These are phyloP conservation scores for Telopea speciosissima DNA, from an alignment of 177 flowering plant species.

Conservation along the genomic window DNA sequence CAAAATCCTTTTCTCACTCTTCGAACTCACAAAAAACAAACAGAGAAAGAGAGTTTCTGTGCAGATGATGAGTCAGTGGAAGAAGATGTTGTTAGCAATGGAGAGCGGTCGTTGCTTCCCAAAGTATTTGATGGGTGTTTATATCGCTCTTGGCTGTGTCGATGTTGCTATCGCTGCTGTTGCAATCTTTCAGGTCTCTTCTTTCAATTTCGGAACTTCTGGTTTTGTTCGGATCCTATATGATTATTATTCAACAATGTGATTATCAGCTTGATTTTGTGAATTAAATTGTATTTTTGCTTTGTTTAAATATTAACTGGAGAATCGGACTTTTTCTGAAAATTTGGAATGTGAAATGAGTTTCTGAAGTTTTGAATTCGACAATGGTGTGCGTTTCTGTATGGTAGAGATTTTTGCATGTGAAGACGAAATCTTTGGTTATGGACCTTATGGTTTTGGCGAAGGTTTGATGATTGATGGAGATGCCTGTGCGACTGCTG, in stretches of 20 bases:
- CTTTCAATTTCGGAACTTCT: background rate
- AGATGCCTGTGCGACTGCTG: background rate
- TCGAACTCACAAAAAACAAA: background rate
- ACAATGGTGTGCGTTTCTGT: background rate
- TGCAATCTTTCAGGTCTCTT: conserved; percentile 55
- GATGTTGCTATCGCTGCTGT: conserved; percentile 45
- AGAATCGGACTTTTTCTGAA: background rate
- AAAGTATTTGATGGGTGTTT: conserved; percentile 27
- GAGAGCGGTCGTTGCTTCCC: conserved; percentile 38
- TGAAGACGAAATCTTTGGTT: background rate
- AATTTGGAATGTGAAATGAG: background rate
- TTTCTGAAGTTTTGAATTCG: background rate
- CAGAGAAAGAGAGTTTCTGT: conserved; percentile 2
- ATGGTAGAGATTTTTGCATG: background rate
- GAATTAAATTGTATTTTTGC: background rate
- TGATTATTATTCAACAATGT: background rate
- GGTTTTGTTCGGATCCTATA: background rate
- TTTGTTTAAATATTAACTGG: background rate
- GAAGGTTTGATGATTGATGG: background rate
- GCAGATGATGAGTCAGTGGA: background rate
- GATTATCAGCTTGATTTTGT: background rate
- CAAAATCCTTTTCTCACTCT: too few relatives aligned
- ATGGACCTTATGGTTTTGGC: background rate
- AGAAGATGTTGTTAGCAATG: conserved; percentile 15
- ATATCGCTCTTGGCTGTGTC: conserved; percentile 41